phyloP scores from a whole-genome alignment of 2,329 filamentous ascomycete genomes.

The Tolypocladium tundrense region DNA sequence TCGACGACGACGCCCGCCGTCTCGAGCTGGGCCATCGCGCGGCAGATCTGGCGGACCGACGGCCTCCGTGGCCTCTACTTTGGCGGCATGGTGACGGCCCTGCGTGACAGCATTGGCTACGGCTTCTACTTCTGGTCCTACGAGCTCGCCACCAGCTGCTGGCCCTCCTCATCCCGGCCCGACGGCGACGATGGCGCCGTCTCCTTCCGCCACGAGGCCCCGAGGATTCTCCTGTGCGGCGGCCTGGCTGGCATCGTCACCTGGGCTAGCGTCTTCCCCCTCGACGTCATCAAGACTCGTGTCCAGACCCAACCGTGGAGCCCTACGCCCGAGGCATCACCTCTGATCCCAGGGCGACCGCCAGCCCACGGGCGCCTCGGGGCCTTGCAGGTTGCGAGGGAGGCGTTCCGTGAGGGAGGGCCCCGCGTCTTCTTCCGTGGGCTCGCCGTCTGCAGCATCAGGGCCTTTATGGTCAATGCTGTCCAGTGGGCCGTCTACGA shows the following conservation, averaged over 20 bases:
- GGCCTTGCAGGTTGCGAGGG: conserved; percentile 53
- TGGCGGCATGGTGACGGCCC: conserved; percentile 69
- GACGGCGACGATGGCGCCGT: conserved; percentile 6
- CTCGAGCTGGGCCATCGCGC: conserved; percentile 56
- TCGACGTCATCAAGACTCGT: conserved; percentile 87
- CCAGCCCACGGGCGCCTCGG: conserved; percentile 25
- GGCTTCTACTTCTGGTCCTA: conserved; percentile 97
- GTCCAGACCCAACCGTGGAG: conserved; percentile 61
- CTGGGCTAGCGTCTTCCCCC: conserved; percentile 82
- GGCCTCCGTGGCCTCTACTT: conserved; percentile 67
- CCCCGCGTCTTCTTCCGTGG: conserved; percentile 59
- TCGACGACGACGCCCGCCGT: conserved; percentile 20
- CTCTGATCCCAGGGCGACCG: neutral
- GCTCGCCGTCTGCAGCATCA: conserved; percentile 67
- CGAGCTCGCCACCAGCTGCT: conserved; percentile 57
- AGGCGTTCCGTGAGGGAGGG: conserved; percentile 57
- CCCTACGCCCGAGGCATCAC: neutral
- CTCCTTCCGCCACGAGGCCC: conserved; percentile 32
- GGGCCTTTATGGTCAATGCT: conserved; percentile 89
- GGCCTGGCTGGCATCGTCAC: conserved; percentile 80
- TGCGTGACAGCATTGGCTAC: conserved; percentile 85
- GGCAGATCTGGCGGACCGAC: conserved; percentile 43
- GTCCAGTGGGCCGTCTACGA: conserved; percentile 91
- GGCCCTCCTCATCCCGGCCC: conserved; percentile 24
- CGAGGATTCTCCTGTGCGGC: conserved; percentile 68